These are phyloP conservation scores for Orobanche coerulescens DNA, from an alignment of 257 asterid species.

Conservation along the genomic window DNA sequence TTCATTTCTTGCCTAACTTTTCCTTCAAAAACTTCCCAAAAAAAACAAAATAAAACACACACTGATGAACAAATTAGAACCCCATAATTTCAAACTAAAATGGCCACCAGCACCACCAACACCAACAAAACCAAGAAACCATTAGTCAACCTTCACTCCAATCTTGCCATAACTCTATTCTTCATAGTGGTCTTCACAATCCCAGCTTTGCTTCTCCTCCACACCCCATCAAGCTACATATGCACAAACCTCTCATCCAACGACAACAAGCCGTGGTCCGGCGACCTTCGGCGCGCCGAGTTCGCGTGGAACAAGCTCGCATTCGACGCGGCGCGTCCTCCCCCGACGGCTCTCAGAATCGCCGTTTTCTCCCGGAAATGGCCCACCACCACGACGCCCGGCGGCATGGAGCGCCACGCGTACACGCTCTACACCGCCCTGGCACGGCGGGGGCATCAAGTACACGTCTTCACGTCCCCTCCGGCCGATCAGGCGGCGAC, in stretches of 20 bases:
- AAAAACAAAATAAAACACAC: background rate
- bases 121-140: constrained; percentile 45
- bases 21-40: constrained; percentile 30
- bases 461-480: constrained; percentile 80
- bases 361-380: constrained; percentile 93
- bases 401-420: constrained; percentile 98
- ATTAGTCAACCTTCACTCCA: constrained; percentile 39
- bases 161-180: constrained; percentile 64
- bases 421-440: constrained; percentile 67
- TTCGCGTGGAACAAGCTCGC: constrained; percentile 68
- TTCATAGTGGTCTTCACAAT: constrained; percentile 75
- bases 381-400: constrained; percentile 67
- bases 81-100: constrained; percentile 15
- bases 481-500: background rate
- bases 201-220: constrained; percentile 77
- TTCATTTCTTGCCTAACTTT: constrained; percentile 39
- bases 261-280: constrained; percentile 43
- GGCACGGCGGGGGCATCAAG: constrained; percentile 62
- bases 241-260: constrained; percentile 36
- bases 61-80: constrained; percentile 15
- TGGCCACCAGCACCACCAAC: constrained; percentile 47
- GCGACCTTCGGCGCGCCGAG: constrained; percentile 62
- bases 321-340: constrained; percentile 25
- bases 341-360: constrained; percentile 36
- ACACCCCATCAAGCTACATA: constrained; percentile 41